These are phyloP conservation scores for Fusarium sp. DNA, from an alignment of 2,329 filamentous ascomycete genomes.

Conservation along the genomic window DNA sequence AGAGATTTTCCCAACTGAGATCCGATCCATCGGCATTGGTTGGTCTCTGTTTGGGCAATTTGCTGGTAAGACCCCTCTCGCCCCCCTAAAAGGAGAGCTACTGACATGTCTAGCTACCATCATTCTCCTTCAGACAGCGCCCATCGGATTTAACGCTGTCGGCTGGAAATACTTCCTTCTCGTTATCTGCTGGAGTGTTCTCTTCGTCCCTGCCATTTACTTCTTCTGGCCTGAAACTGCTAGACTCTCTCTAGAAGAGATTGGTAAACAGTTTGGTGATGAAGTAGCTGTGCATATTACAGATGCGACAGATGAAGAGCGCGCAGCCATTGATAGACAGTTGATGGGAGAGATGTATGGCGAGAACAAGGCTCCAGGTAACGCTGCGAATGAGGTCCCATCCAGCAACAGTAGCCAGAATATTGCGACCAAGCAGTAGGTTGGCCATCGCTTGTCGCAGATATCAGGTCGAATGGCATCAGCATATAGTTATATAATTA, in stretches of 20 bases:
- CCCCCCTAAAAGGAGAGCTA: rapidly evolving
- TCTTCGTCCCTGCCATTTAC: slow-evolving; percentile 48
- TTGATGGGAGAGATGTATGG: background rate
- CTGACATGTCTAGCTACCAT: slow-evolving; percentile 48
- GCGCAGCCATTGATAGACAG: slow-evolving; percentile 19
- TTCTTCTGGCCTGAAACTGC: slow-evolving; percentile 50
- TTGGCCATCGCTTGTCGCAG: too few relatives aligned
- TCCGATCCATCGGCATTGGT: slow-evolving; percentile 63
- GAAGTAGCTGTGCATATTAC: slow-evolving; percentile 61
- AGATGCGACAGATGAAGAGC: slow-evolving; percentile 53
- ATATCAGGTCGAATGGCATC: too few relatives aligned
- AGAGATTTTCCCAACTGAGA: slow-evolving; percentile 59
- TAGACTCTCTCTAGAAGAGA: slow-evolving; percentile 55
- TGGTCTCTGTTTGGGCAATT: slow-evolving; percentile 64
- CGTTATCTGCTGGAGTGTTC: slow-evolving; percentile 57
- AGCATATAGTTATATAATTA: too few relatives aligned
- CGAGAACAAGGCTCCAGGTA: background rate
- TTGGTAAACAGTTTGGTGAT: slow-evolving; percentile 57
- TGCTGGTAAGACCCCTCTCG: slow-evolving; percentile 43
- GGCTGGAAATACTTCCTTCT: slow-evolving; percentile 65
- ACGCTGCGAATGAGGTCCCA: background rate
- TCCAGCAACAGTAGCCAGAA: slow-evolving; percentile 24
- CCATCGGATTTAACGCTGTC: slow-evolving; percentile 53
- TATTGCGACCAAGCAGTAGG: background rate
- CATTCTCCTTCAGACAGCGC: slow-evolving; percentile 59